phyloP scores from a whole-genome alignment of 108 stramenopile genomes.

The Fistulifera pelliculosa region DNA sequence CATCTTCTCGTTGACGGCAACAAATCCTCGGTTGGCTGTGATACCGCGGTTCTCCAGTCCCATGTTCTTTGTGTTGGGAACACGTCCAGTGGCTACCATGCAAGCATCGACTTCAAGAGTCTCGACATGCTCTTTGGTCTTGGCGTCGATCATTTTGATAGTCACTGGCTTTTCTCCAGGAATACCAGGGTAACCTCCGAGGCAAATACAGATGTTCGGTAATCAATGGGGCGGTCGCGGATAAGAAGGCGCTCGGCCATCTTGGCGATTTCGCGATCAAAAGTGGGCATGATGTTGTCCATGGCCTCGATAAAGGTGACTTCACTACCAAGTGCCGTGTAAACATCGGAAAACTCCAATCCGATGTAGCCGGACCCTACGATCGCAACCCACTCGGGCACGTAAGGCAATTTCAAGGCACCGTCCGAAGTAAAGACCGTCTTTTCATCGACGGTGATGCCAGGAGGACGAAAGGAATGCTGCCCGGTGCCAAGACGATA shows the following conservation, averaged over 20 bases:
- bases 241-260: conserved; percentile 92
- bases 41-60: conserved; percentile 86
- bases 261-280: conserved; percentile 95
- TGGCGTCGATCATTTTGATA: conserved; percentile 98
- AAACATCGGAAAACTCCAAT: conserved; percentile 96
- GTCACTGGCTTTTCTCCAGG: conserved; percentile 95
- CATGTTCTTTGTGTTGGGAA: conserved; percentile 91
- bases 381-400: conserved; percentile 97
- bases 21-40: conserved; percentile 91
- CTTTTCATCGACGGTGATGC: conserved; percentile 91
- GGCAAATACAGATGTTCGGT: conserved; percentile 89
- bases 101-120: conserved; percentile 95
- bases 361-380: conserved; percentile 99
- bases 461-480: conserved; percentile 96
- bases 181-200: conserved; percentile 92
- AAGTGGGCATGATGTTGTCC: conserved; percentile 92
- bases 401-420: conserved; percentile 80
- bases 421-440: conserved; percentile 98
- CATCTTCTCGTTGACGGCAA: conserved; percentile 94
- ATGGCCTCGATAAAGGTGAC: conserved; percentile 97
- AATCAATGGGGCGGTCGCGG: conserved; percentile 89
- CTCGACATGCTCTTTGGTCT: conserved; percentile 96
- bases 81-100: conserved; percentile 97
- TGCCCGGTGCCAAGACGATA: conserved; percentile 97
- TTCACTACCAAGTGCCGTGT: conserved; percentile 94